A percentile compares a stretch with the other conserved stretches of the same genome.
These are phyloP conservation scores for Phylloporus arenicola DNA, from an alignment of 768 basidiomycete species.

Conservation along the genomic window DNA sequence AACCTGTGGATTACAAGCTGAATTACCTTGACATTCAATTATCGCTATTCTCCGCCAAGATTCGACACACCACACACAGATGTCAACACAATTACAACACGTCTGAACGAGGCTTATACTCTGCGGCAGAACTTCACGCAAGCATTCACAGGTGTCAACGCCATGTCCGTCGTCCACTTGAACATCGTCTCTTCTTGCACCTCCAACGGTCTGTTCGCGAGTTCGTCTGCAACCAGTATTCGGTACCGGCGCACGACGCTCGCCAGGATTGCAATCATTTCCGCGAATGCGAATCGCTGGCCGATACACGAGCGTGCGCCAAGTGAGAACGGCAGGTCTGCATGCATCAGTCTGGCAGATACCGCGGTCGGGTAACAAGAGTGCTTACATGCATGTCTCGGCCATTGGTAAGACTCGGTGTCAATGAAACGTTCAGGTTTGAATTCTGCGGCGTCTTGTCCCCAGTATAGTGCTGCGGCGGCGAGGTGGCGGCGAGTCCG, in stretches of 20 bases:
- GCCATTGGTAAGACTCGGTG: slow-evolving; percentile 45
- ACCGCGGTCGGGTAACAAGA: not conserved
- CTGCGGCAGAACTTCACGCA: too few relatives aligned
- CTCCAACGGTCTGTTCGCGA: too few relatives aligned
- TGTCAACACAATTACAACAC: not conserved
- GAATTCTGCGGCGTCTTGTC: slow-evolving; percentile 39
- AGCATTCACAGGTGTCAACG: slow-evolving; percentile 31
- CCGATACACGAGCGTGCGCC: slow-evolving; percentile 47
- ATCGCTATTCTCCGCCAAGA: too few relatives aligned
- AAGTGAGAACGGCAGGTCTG: slow-evolving; percentile 41
- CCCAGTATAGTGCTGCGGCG: slow-evolving; percentile 45
- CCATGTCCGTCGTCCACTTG: slow-evolving; percentile 34
- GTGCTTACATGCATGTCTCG: slow-evolving; percentile 43
- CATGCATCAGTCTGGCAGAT: not conserved
- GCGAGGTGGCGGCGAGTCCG: not conserved
- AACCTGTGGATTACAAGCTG: not conserved
- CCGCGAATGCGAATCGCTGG: slow-evolving; percentile 42
- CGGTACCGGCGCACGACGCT: slow-evolving; percentile 39
- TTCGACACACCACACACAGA: too few relatives aligned
- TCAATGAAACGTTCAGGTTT: slow-evolving; percentile 49
- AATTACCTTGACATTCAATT: not conserved
- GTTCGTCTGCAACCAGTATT: slow-evolving; percentile 35
- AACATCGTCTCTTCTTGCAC: slow-evolving; percentile 33
- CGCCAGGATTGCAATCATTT: too few relatives aligned
- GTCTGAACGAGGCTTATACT: not conserved